Percentiles rank a stretch among this genome's conserved stretches.
Evolutionary conservation across 2,329 filamentous ascomycete species (phyloP).

Genomic region (Purpureocillium takamizusanense): DNA sequence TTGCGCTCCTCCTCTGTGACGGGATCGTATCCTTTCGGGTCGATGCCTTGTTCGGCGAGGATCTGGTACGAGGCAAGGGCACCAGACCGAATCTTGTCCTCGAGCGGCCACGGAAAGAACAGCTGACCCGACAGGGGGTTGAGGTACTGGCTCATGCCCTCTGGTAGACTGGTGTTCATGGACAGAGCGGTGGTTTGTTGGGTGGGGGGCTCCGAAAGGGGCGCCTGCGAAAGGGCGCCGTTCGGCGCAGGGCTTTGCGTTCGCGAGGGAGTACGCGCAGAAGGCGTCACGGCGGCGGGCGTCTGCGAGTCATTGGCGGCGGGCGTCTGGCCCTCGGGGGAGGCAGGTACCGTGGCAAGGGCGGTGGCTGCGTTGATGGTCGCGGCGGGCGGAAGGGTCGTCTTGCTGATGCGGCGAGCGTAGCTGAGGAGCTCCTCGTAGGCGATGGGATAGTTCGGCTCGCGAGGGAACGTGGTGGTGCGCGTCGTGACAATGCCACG

Average conservation of each 20-base stretch:
- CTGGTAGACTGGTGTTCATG: constrained; percentile 35
- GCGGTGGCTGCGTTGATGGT: constrained; percentile 26
- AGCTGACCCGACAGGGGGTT: constrained; percentile 46
- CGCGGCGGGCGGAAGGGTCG: constrained; percentile 61
- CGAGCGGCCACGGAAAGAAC: constrained; percentile 73
- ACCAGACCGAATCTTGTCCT: constrained; percentile 60
- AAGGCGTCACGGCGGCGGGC: constrained; percentile 20
- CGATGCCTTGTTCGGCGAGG: constrained; percentile 51
- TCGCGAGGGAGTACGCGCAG: constrained; percentile 21
- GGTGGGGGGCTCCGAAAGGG: constrained; percentile 19
- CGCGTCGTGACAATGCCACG: constrained; percentile 60
- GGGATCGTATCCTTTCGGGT: constrained; percentile 52
- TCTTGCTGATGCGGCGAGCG: constrained; percentile 71
- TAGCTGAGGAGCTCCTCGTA: constrained; percentile 70
- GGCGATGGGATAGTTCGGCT: constrained; percentile 46
- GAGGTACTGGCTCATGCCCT: constrained; percentile 36
- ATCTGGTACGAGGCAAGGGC: constrained; percentile 56
- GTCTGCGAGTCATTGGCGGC: constrained; percentile 19
- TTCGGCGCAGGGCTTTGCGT: constrained; percentile 25
- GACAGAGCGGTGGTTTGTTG: constrained; percentile 21
- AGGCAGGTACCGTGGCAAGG: constrained; percentile 6
- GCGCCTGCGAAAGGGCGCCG: constrained; percentile 14
- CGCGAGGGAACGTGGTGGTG: constrained; percentile 44
- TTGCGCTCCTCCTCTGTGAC: constrained; percentile 42
- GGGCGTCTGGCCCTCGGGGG: constrained; percentile 21